Conservation (phyloP, 345 rosid species). For the Arabidopsis arenosa region DNA sequence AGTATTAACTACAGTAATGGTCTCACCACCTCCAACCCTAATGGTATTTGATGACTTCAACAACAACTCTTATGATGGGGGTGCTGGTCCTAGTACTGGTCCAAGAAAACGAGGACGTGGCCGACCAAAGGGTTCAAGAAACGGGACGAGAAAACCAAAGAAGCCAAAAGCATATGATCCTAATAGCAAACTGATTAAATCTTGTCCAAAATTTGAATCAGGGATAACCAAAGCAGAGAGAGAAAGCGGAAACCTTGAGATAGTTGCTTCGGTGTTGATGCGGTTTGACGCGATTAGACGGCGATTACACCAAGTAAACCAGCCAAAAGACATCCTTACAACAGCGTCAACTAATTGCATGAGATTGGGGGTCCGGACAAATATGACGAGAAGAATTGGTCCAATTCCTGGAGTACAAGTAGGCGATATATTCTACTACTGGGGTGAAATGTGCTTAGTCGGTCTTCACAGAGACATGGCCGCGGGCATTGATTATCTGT, state of each 20-base stretch:
- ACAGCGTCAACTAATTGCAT: conserved; percentile 42
- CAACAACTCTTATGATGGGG: too few relatives aligned
- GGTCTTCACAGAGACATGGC: conserved; percentile 61
- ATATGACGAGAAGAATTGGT: conserved; percentile 61
- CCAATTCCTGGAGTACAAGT: conserved; percentile 61
- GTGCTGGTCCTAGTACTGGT: too few relatives aligned
- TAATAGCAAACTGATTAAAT: not conserved
- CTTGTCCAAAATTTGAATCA: conserved; percentile 17
- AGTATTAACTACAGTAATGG: too few relatives aligned
- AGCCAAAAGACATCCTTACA: conserved; percentile 32
- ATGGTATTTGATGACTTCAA: too few relatives aligned
- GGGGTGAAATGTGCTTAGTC: conserved; percentile 62
- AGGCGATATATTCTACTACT: conserved; percentile 68
- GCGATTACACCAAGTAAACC: conserved; percentile 52
- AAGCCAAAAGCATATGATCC: not conserved
- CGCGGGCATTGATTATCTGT: conserved; percentile 71
- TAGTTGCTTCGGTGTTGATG: conserved; percentile 46
- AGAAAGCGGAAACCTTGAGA: conserved; percentile 53
- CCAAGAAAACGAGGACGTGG: not conserved
- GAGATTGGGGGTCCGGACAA: conserved; percentile 57
- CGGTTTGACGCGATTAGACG: conserved; percentile 55
- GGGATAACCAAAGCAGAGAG: conserved; percentile 26
- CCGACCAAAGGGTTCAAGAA: conserved; percentile 4
- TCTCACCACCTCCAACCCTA: too few relatives aligned
- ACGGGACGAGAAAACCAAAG: not conserved